Evolutionary conservation across 495 filamentous ascomycete genomes (phyloP), one percentile per base, ranked within the genome.

Genomic region (Sabuloglossum arenarium): DNA sequence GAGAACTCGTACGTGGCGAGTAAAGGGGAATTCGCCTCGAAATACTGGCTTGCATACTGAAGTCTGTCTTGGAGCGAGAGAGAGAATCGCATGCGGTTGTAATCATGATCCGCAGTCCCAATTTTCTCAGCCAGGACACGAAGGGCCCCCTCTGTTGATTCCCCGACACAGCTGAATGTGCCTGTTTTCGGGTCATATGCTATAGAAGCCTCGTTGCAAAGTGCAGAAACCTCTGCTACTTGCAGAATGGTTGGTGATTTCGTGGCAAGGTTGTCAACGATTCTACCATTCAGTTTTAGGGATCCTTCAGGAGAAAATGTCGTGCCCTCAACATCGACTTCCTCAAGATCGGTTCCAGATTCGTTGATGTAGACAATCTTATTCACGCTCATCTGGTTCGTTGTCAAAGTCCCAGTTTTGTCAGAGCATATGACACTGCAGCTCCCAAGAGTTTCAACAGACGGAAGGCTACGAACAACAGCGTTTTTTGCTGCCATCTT

Each of bases 391-490:
- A 99, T 99, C 69, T 99, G 88, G 71, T 97, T 99, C 34, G 93
- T 99, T 27, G 93, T 99, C 65, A 99, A 70, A 24, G 93, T 99
- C 59, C 93, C 93, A 1, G 93, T 99, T 74, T 99, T 99, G 72
- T 99, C 93, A n/a, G 93, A 99, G 72, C 93, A 99, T 65, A 99
- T 94, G 55, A 99, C 88, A 64, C 91, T 97, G 75, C 93, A 99
- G 76, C 93, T 97, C 63, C 93, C 93, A 39, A 99, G 73, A 11
- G 93, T 99, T 69, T 99, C 93, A 56, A 98, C 91, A 8, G 93
- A 97, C 21, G 91, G 93, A 57, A 98, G 74, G 64, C 86, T 96
- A 63, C 91, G 77, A 47, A 98, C 91, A 34, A 98, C 90, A 16
- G 91, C 91, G 63, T 97, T 96, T 73, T 94, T 96, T 34, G 87